Evolutionary conservation across 2,329 filamentous ascomycete species (phyloP).

Genomic region (Colletotrichum sp.): DNA sequence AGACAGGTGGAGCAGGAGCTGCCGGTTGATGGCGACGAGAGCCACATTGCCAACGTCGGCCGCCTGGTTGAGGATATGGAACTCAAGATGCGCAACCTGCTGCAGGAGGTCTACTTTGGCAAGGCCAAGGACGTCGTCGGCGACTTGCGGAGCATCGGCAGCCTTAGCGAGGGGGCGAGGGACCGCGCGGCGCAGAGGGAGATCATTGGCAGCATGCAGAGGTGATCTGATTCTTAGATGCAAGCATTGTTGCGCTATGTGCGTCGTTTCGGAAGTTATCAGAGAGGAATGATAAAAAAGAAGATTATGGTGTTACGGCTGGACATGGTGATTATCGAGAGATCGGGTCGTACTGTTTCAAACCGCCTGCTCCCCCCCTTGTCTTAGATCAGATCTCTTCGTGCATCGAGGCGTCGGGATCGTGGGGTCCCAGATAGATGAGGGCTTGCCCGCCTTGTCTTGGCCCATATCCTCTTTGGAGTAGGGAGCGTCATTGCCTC

Average conservation of each 20-base stretch:
- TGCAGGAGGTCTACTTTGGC: constrained; percentile 99
- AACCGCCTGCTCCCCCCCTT: background rate
- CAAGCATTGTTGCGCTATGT: background rate
- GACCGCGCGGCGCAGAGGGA: constrained; percentile 88
- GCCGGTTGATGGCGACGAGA: constrained; percentile 86
- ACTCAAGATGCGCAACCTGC: constrained; percentile 96
- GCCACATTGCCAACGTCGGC: constrained; percentile 95
- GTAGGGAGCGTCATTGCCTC: background rate
- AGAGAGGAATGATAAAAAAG: background rate
- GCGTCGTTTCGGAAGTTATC: background rate
- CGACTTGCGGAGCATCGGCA: constrained; percentile 85
- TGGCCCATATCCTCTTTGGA: background rate
- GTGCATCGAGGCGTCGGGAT: background rate
- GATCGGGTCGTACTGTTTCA: constrained; percentile 3
- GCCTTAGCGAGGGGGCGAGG: constrained; percentile 82
- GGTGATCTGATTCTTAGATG: constrained; percentile 32
- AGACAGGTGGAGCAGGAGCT: constrained; percentile 93
- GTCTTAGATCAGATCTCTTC: background rate
- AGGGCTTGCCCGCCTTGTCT: background rate
- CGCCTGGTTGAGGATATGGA: constrained; percentile 98
- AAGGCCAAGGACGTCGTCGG: constrained; percentile 99
- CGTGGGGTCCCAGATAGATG: background rate
- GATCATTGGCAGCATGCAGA: constrained; percentile 73
- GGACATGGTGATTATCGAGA: constrained; percentile 5
- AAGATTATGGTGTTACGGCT: background rate